Evolutionary conservation across 768 basidiomycete species (phyloP).

Genomic region (Baorangia bicolor): DNA sequence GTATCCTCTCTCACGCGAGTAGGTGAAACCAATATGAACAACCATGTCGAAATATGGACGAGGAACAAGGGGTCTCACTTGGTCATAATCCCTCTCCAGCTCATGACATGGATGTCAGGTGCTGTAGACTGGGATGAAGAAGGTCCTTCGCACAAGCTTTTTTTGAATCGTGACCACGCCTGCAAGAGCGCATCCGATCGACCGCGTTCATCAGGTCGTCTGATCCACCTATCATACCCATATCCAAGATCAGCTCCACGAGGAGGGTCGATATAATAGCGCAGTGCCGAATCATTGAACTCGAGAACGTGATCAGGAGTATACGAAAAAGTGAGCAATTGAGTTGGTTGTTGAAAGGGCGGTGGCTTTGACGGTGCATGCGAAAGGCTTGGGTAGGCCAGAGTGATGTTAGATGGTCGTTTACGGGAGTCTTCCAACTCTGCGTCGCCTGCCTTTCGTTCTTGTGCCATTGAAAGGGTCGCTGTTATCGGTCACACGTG

Average conservation of each 20-base stretch:
- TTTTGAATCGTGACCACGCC: slow-evolving; percentile 49
- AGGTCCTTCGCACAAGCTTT: slow-evolving; percentile 33
- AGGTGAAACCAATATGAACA: slow-evolving; percentile 16
- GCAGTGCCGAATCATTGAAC: slow-evolving; percentile 67
- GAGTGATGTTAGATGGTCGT: not conserved
- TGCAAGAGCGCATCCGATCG: slow-evolving; percentile 67
- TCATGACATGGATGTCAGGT: slow-evolving; percentile 55
- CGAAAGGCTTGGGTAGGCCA: slow-evolving; percentile 28
- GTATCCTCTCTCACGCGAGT: slow-evolving; percentile 56
- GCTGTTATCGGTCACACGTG: slow-evolving; percentile 1
- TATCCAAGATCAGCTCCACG: slow-evolving; percentile 59
- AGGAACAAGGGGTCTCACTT: slow-evolving; percentile 48
- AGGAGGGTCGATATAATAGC: slow-evolving; percentile 72
- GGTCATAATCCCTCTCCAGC: slow-evolving; percentile 85
- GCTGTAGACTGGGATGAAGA: slow-evolving; percentile 20
- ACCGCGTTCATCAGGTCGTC: slow-evolving; percentile 60
- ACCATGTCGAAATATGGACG: not conserved
- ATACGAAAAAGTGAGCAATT: slow-evolving; percentile 73
- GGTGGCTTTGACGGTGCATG: slow-evolving; percentile 22
- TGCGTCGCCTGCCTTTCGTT: slow-evolving; percentile 26
- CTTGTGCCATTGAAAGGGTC: slow-evolving; percentile 22
- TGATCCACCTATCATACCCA: slow-evolving; percentile 74
- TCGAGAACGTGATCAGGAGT: slow-evolving; percentile 52
- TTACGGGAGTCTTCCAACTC: slow-evolving; percentile 12
- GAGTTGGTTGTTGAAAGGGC: slow-evolving; percentile 70